Evolutionary conservation across 2,329 filamentous ascomycete species (phyloP), one percentile per base, ranked within the genome.

Genomic region (Teratosphaeria viscida): DNA sequence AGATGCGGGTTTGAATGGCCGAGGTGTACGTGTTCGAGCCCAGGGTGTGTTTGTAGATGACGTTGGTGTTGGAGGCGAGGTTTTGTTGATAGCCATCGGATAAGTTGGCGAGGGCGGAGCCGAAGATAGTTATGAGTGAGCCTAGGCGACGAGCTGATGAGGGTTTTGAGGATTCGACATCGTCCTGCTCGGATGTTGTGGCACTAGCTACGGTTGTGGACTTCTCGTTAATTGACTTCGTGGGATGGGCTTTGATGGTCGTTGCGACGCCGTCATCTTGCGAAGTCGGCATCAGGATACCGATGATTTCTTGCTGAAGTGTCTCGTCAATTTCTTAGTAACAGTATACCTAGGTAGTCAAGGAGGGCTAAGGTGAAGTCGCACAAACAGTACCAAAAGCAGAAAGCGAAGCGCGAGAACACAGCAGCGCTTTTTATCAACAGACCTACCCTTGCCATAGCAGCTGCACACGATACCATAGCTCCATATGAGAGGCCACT

Each of bases 21-120:
- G 71, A 68, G 1, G 70, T 72, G 63, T 72, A 74, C 14, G 62
- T 55, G 55, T 64, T 64, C 26, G 56, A 63, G 12, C 66, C 66
- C 12, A 70, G 63, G 8, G 69, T 59, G 58, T 72, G 71, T 16
- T 67, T 66, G 60, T 72, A 71, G 39, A 73, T 64, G 14, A 73
- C 66, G 49, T 73, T 73, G 23, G 70, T 73, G 5, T 65, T 66
- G 0, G 70, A 71, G 4, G 71, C 70, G 53, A 72, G 58, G 49
- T 63, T 68, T 56, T 73, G 68, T 52, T 73, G 70, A 52, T 70
- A 72, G 27, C 71, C 71, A 60, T 73, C 71, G 2, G 69, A 71
- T 54, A 73, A 66, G 29, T 72, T 72, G 39, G 71, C 71, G 5
- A 67, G 63, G 26, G 69, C 69, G 49, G 60, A 62, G 57, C 65